Conservation (phyloP, 345 rosid species). For the Raphanus sativus region DNA sequence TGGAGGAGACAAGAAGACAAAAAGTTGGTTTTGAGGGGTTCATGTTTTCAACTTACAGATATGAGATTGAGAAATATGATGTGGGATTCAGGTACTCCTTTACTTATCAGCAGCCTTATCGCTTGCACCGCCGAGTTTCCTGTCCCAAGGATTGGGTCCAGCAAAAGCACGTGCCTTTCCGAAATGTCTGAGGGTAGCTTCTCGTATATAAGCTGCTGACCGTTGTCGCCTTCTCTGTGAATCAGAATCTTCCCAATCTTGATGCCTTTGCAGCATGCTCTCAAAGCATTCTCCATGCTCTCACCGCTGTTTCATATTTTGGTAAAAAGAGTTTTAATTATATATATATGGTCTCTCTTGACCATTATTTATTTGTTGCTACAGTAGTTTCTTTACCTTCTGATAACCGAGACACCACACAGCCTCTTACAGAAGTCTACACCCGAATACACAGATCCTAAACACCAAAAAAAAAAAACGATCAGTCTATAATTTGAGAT, state of each 20-base stretch:
- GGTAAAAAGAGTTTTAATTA: not conserved
- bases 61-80: conserved; percentile 91
- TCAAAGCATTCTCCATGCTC: conserved; percentile 95
- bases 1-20: not conserved
- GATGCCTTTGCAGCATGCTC: conserved; percentile 97
- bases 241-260: conserved; percentile 91
- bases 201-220: conserved; percentile 91
- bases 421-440: conserved; percentile 95
- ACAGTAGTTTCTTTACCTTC: conserved; percentile 55
- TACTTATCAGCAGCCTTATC: conserved; percentile 68
- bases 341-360: not conserved
- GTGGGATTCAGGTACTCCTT: conserved; percentile 86
- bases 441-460: conserved; percentile 92
- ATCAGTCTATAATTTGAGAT: too few species aligned
- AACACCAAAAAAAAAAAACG: too few species aligned
- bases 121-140: conserved; percentile 96
- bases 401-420: conserved; percentile 88
- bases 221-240: conserved; percentile 96
- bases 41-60: conserved; percentile 56
- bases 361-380: not conserved
- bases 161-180: conserved; percentile 77
- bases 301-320: conserved; percentile 57
- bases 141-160: conserved; percentile 96
- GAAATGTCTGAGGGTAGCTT: conserved; percentile 84
- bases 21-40: not conserved